A percentile compares a stretch with the other conserved stretches of the same genome.
Evolutionary conservation across 2,329 filamentous ascomycete species (phyloP).

Genomic region (Akanthomyces lecanii): DNA sequence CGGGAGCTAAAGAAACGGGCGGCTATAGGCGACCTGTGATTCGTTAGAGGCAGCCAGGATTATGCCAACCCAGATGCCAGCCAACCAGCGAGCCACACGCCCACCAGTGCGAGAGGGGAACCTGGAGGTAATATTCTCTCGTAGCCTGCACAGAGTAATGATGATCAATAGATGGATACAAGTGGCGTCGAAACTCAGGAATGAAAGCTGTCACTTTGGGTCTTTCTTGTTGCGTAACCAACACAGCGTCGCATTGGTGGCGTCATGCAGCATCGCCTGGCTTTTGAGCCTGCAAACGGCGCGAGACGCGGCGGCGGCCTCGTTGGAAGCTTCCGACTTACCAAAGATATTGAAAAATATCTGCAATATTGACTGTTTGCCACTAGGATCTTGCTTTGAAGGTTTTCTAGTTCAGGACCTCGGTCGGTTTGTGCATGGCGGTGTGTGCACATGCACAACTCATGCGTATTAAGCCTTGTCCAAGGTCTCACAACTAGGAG

Average conservation of each 20-base stretch:
- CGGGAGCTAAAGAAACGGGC: slow-evolving; percentile 14
- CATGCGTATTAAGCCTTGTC: too few relatives aligned
- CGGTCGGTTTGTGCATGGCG: too few relatives aligned
- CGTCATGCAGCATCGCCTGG: background rate
- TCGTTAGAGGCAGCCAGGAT: background rate
- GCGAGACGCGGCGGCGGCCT: too few relatives aligned
- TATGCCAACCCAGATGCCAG: background rate
- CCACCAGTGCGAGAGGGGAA: background rate
- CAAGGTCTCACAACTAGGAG: too few relatives aligned
- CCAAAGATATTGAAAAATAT: too few relatives aligned
- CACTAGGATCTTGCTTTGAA: too few relatives aligned
- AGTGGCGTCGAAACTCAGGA: background rate
- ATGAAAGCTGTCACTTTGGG: background rate
- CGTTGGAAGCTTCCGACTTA: too few relatives aligned
- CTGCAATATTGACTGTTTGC: too few relatives aligned
- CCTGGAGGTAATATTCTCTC: background rate
- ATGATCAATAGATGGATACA: background rate
- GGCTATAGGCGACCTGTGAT: slow-evolving; percentile 4
- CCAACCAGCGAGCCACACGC: background rate
- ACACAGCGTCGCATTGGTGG: slow-evolving; percentile 8
- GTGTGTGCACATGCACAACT: too few relatives aligned
- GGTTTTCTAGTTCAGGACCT: too few relatives aligned
- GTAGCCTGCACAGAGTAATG: background rate
- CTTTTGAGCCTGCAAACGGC: background rate
- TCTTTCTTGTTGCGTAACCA: background rate